These are phyloP conservation scores for Malus fusca DNA, from an alignment of 306 rosid genomes.

Conservation along the genomic window DNA sequence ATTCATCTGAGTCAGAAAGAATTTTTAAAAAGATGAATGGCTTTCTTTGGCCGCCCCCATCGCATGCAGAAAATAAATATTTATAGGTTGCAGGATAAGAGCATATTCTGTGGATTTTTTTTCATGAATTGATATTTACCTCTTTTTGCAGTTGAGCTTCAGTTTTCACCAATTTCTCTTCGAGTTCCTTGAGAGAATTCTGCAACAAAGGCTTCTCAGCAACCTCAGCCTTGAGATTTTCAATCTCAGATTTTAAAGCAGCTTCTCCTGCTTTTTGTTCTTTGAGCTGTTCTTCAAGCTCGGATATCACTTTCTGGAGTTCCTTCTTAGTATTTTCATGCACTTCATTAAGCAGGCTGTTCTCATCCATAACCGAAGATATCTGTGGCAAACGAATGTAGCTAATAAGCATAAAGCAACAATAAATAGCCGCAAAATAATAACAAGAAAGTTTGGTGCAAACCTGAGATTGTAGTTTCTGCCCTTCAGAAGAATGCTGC, in stretches of 20 bases:
- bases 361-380: conserved; percentile 68
- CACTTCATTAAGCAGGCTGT: conserved; percentile 62
- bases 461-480: conserved; percentile 81
- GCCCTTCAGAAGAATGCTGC: conserved; percentile 55
- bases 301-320: conserved; percentile 48
- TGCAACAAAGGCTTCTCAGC: conserved; percentile 57
- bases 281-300: conserved; percentile 65
- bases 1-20: conserved; percentile 15
- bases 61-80: neutral
- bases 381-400: conserved; percentile 40
- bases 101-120: neutral
- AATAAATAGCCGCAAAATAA: neutral
- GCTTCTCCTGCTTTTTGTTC: conserved; percentile 54
- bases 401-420: neutral
- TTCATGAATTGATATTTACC: conserved; percentile 38
- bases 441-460: neutral
- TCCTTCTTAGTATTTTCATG: conserved; percentile 62
- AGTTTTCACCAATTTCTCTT: conserved; percentile 46
- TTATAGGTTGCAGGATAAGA: neutral
- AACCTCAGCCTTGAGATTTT: conserved; percentile 52
- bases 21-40: neutral
- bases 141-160: conserved; percentile 60
- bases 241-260: conserved; percentile 48
- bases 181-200: conserved; percentile 48
- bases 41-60: neutral